These are phyloP conservation scores for Mycena capillaripes DNA, from an alignment of 768 basidiomycete genomes.

Conservation along the genomic window DNA sequence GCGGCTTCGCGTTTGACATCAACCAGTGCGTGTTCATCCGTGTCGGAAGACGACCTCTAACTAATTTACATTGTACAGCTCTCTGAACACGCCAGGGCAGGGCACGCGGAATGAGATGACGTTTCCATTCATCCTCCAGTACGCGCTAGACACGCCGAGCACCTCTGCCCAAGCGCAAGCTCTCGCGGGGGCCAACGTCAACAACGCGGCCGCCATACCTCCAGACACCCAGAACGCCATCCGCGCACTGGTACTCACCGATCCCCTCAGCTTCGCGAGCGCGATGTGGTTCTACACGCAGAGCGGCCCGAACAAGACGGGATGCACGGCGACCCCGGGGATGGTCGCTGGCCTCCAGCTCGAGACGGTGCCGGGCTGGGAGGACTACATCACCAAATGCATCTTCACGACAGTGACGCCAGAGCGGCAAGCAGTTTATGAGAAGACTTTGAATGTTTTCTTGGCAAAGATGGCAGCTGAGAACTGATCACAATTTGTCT, in stretches of 20 bases:
- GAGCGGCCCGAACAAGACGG: slow-evolving; percentile 32
- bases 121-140: slow-evolving; percentile 43
- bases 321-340: slow-evolving; percentile 34
- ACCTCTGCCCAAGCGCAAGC: slow-evolving; percentile 33
- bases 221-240: slow-evolving; percentile 37
- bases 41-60: background rate
- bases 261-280: slow-evolving; percentile 40
- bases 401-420: slow-evolving; percentile 39
- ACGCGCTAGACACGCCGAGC: slow-evolving; percentile 41
- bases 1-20: slow-evolving; percentile 39
- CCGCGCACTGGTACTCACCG: slow-evolving; percentile 37
- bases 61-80: slow-evolving; percentile 10
- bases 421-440: slow-evolving; percentile 31
- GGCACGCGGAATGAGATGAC: slow-evolving; percentile 42
- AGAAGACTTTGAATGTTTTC: slow-evolving; percentile 35
- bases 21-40: slow-evolving; percentile 37
- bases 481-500: background rate
- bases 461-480: background rate
- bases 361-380: slow-evolving; percentile 38
- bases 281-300: slow-evolving; percentile 44
- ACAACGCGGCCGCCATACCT: slow-evolving; percentile 13
- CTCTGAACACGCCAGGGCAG: slow-evolving; percentile 39
- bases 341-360: slow-evolving; percentile 37
- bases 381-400: slow-evolving; percentile 40
- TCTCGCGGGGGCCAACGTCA: slow-evolving; percentile 27